Evolutionary conservation across 2,329 filamentous ascomycete genomes (phyloP), one percentile per base, ranked within the genome.

Genomic region (Pestalotiopsis sp.): DNA sequence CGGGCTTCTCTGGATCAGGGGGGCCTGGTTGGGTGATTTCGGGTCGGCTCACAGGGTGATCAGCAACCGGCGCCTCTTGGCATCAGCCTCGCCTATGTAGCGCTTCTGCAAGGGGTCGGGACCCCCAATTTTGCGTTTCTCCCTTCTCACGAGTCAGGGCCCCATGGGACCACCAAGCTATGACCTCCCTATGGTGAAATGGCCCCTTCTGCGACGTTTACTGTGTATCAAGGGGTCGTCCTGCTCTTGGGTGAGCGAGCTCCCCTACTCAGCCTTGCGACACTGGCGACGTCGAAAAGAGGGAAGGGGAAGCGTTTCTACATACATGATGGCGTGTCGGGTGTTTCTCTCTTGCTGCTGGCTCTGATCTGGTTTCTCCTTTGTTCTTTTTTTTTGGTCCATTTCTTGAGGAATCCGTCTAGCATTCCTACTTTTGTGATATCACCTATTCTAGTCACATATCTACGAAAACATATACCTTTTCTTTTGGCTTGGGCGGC

Each of bases 1-100:
- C 45, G 20, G n/a, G 31, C 31, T n/a, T 17, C 45, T 52, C 45
- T 52, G 45, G 45, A 20, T 52, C 45, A 52, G 45, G 45, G 45
- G 45, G n/a, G 7, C 31, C 31, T 36, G 31, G 31, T 36, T 36
- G 31, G n/a, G 41, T 20, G 12, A n/a, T 39, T 36, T 36, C 27
- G 27, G 36, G 59, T 39, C 59, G 27, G 27, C 17, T n/a, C 63
- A 65, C 49, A 11, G 41, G 20, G 13, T 45, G 63, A 66, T 69
- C 64, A 70, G 68, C 69, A 65, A 65, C 39, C 67, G 65, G 62
- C 65, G 58, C 61, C 60, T 62, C 70, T 72, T 71, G 71, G 70
- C 69, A 69, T 73, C 71, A 73, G 72, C 71, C 72, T 73, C 69
- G 71, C 65, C 69, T 68, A 69, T 52, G 45, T 59, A 59, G 23